Conservation (phyloP, 306 rosid species). For the Myrica gale region DNA sequence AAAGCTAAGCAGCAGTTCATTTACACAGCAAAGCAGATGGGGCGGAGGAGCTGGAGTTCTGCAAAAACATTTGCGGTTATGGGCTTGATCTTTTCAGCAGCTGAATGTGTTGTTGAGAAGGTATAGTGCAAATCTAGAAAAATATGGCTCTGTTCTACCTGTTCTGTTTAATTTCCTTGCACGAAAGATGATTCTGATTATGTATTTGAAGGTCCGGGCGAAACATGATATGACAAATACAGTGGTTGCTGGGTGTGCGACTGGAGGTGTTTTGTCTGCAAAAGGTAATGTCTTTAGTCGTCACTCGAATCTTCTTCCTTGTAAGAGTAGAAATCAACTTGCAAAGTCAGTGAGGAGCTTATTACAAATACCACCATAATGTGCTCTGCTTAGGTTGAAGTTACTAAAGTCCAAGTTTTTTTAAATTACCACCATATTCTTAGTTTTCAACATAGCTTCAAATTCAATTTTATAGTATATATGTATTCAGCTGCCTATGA, state of each 20-base stretch:
- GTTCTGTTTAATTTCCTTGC: constrained; percentile 18
- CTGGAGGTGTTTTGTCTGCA: constrained; percentile 89
- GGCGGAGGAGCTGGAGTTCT: constrained; percentile 82
- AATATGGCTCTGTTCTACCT: constrained; percentile 12
- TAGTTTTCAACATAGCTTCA: neutral
- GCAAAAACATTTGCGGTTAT: constrained; percentile 93
- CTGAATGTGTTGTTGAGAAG: constrained; percentile 93
- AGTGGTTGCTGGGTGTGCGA: constrained; percentile 80
- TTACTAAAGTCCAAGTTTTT: neutral
- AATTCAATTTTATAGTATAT: neutral
- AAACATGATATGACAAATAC: constrained; percentile 85
- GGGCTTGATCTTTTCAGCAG: constrained; percentile 91
- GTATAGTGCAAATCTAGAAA: constrained; percentile 29
- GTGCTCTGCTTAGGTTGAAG: neutral
- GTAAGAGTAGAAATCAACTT: neutral
- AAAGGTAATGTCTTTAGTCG: constrained; percentile 52
- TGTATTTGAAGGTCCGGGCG: constrained; percentile 63
- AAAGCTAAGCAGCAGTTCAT: constrained; percentile 65
- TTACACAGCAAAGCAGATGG: constrained; percentile 90
- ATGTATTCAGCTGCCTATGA: neutral
- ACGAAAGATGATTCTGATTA: constrained; percentile 6
- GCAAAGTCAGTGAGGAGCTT: neutral
- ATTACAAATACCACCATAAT: neutral
- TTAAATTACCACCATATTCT: neutral
- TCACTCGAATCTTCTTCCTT: neutral